A percentile compares a stretch with the other conserved stretches of the same genome.
phyloP scores from a whole-genome alignment of 176 grass and related monocot species.

The Oryza longistaminata region DNA sequence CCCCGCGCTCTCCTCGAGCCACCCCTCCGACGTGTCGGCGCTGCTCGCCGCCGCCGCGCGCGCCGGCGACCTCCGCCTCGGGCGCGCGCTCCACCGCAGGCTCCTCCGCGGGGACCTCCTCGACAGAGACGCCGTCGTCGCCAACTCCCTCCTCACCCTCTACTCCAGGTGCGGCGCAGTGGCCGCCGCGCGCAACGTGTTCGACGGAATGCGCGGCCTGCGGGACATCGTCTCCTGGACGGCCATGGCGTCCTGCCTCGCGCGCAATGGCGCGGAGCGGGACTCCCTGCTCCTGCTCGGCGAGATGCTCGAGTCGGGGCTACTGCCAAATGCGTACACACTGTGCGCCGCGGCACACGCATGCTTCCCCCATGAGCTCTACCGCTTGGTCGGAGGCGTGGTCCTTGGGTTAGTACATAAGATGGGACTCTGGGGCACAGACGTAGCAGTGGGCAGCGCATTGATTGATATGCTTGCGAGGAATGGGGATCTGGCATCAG shows the following conservation, averaged over 20 bases:
- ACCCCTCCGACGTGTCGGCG: slow-evolving; percentile 19
- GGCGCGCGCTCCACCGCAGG: slow-evolving; percentile 43
- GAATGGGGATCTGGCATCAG: slow-evolving; percentile 49
- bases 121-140: slow-evolving; percentile 31
- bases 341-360: slow-evolving; percentile 39
- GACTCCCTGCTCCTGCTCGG: slow-evolving; percentile 32
- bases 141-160: slow-evolving; percentile 63
- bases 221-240: slow-evolving; percentile 72
- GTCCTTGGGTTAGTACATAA: slow-evolving; percentile 50
- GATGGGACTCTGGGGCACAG: slow-evolving; percentile 53
- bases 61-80: slow-evolving; percentile 40
- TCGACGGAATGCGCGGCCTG: slow-evolving; percentile 60
- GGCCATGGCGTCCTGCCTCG: slow-evolving; percentile 54
- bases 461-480: slow-evolving; percentile 81
- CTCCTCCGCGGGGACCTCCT: slow-evolving; percentile 45
- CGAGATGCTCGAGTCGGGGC: slow-evolving; percentile 42
- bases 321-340: slow-evolving; percentile 56
- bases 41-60: slow-evolving; percentile 43
- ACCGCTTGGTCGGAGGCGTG: not conserved
- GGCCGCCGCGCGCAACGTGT: slow-evolving; percentile 43
- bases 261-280: slow-evolving; percentile 38
- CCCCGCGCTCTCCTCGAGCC: not conserved
- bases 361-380: slow-evolving; percentile 36
- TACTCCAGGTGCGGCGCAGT: slow-evolving; percentile 68
- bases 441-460: slow-evolving; percentile 53